Evolutionary conservation across 768 basidiomycete genomes (phyloP).

Genomic region (Naganishia randhawae): DNA sequence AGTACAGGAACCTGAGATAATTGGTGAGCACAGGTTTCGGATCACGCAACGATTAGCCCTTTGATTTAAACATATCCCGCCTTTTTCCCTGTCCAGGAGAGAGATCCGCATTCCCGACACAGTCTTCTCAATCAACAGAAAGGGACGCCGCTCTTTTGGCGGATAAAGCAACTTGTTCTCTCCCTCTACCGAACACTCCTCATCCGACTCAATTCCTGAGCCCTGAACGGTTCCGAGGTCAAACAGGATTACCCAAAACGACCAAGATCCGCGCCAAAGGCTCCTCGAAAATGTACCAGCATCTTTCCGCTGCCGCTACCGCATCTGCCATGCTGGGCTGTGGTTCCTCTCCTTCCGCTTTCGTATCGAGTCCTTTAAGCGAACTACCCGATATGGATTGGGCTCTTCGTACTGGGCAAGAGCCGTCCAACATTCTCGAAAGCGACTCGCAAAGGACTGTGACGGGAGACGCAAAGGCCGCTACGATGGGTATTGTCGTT

Average conservation of each 20-base stretch:
- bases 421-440: neutral
- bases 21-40: neutral
- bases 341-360: neutral
- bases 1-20: neutral
- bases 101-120: neutral
- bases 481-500: conserved; percentile 11
- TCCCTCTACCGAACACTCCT: neutral
- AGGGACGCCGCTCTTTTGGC: neutral
- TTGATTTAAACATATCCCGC: neutral
- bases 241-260: conserved; percentile 12
- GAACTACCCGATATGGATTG: conserved; percentile 16
- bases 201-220: neutral
- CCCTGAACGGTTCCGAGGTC: neutral
- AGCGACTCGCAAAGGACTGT: conserved; percentile 22
- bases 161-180: neutral
- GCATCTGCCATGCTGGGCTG: conserved; percentile 12
- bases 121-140: neutral
- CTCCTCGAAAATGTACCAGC: conserved; percentile 11
- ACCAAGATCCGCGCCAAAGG: conserved; percentile 18
- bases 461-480: conserved; percentile 13
- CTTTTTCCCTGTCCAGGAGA: conserved; percentile 1
- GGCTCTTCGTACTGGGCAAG: neutral
- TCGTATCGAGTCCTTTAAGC: conserved; percentile 6
- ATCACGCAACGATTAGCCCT: neutral
- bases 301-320: conserved; percentile 12